Conservation (phyloP, 78 protist genomes). For the Tieghemostelium lacteum region DNA sequence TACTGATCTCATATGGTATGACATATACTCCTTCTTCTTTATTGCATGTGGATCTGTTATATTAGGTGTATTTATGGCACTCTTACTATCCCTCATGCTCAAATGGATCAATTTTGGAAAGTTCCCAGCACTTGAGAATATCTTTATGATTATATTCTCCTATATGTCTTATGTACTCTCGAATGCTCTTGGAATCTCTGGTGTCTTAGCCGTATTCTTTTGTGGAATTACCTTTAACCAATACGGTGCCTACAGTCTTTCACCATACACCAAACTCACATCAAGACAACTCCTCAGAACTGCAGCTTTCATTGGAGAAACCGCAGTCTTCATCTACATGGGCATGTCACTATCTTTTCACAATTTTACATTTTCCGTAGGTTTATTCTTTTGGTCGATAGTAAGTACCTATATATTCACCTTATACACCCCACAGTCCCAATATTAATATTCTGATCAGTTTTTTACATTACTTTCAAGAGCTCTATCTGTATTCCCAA, state of each 20-base stretch:
- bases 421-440: neutral
- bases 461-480: slow-evolving; percentile 35
- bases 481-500: slow-evolving; percentile 67
- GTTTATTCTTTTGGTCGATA: slow-evolving; percentile 49
- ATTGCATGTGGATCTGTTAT: slow-evolving; percentile 41
- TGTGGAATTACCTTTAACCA: slow-evolving; percentile 80
- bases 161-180: slow-evolving; percentile 66
- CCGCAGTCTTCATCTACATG: slow-evolving; percentile 78
- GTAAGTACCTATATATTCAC: slow-evolving; percentile 25
- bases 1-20: neutral
- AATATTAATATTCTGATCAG: neutral
- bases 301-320: slow-evolving; percentile 85
- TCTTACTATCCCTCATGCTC: slow-evolving; percentile 32
- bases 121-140: slow-evolving; percentile 67
- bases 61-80: slow-evolving; percentile 58
- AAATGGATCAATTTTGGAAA: slow-evolving; percentile 60
- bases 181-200: slow-evolving; percentile 54
- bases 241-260: slow-evolving; percentile 81
- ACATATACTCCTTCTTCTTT: slow-evolving; percentile 15
- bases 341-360: slow-evolving; percentile 70
- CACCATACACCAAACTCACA: slow-evolving; percentile 71
- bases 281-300: slow-evolving; percentile 58
- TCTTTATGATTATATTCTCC: slow-evolving; percentile 76
- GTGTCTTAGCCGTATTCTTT: slow-evolving; percentile 82
- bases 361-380: slow-evolving; percentile 28